Percentiles rank a stretch among this genome's conserved stretches.
Conservation (phyloP, 371 early-diverging fungal species). For the Aphelidium insulamus region DNA sequence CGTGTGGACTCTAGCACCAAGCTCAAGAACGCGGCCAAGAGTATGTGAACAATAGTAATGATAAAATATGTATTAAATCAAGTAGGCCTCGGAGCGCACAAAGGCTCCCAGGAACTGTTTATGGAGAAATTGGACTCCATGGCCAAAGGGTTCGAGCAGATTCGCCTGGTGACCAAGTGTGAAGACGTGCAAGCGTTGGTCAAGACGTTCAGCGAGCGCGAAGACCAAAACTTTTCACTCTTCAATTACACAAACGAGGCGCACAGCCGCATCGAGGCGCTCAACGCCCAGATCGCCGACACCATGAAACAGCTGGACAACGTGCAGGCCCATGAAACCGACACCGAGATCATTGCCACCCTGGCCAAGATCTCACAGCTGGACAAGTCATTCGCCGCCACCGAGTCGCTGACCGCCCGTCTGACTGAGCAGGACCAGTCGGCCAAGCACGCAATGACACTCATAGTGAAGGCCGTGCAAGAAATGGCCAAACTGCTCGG, state of each 20-base stretch:
- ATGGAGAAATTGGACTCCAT: too few relatives aligned
- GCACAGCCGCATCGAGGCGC: constrained; percentile 25
- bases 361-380: too few relatives aligned
- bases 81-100: neutral
- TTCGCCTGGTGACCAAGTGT: constrained; percentile 19
- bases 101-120: neutral
- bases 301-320: too few relatives aligned
- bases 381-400: too few relatives aligned
- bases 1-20: constrained; percentile 8
- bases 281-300: constrained; percentile 20
- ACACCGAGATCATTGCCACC: too few relatives aligned
- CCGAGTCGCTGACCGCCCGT: too few relatives aligned
- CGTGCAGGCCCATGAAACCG: too few relatives aligned
- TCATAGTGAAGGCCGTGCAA: too few relatives aligned
- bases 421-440: too few relatives aligned
- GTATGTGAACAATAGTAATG: constrained; percentile 3
- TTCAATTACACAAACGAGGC: constrained; percentile 33
- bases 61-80: neutral
- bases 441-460: too few relatives aligned
- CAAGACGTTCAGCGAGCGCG: constrained; percentile 20
- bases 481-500: too few relatives aligned
- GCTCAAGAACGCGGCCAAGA: constrained; percentile 1
- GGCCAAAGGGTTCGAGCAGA: constrained; percentile 16
- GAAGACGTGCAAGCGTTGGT: constrained; percentile 21
- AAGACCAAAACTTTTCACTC: constrained; percentile 30